Evolutionary conservation across 2,329 filamentous ascomycete genomes (phyloP).

Genomic region (Beauveria caledonica): DNA sequence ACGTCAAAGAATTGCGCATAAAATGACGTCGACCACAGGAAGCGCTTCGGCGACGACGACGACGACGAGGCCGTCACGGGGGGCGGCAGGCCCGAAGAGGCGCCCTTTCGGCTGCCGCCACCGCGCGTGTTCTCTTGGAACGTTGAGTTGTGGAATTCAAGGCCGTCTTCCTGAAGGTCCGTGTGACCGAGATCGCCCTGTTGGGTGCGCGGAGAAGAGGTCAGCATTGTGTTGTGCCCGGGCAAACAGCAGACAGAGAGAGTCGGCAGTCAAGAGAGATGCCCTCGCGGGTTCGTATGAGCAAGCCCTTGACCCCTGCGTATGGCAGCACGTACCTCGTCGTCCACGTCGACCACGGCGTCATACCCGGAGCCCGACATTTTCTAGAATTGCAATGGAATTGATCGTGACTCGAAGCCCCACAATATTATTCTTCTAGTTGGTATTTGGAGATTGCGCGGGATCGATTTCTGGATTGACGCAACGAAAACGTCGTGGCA

Average conservation of each 20-base stretch:
- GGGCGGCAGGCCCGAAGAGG: conserved; percentile 44
- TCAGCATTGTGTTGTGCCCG: conserved; percentile 4
- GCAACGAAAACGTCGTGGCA: neutral
- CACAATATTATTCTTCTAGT: neutral
- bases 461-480: neutral
- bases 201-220: neutral
- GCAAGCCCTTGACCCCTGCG: neutral
- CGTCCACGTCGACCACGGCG: conserved; percentile 94
- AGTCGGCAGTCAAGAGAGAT: neutral
- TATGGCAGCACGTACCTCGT: conserved; percentile 56
- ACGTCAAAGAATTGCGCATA: conserved; percentile 99
- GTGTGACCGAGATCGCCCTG: conserved; percentile 97
- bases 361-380: conserved; percentile 90
- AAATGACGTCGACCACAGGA: conserved; percentile 86
- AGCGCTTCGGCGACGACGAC: conserved; percentile 60
- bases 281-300: neutral
- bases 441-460: neutral
- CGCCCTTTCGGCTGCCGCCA: conserved; percentile 37
- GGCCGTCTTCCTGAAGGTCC: conserved; percentile 85
- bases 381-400: conserved; percentile 16
- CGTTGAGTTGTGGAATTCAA: conserved; percentile 94
- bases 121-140: conserved; percentile 55
- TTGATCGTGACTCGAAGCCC: neutral
- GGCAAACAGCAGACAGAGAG: neutral
- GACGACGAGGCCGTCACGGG: conserved; percentile 45